Evolutionary conservation across 768 basidiomycete genomes (phyloP).

Genomic region (Xerocomus spinulosus): DNA sequence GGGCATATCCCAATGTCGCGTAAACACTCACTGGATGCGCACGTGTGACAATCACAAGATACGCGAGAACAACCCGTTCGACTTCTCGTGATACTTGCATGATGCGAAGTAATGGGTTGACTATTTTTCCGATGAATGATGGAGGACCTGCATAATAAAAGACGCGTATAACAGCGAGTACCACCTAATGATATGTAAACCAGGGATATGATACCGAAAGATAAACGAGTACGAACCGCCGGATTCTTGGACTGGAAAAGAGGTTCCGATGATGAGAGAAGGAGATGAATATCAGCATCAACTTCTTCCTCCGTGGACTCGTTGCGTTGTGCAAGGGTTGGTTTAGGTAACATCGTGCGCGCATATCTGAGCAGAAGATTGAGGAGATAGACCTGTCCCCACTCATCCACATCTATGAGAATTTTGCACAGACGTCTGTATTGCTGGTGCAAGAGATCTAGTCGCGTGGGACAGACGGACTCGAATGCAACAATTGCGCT

Average conservation of each 20-base stretch:
- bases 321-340: slow-evolving; percentile 34
- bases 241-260: slow-evolving; percentile 85
- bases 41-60: slow-evolving; percentile 62
- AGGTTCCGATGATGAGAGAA: slow-evolving; percentile 67
- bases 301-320: slow-evolving; percentile 50
- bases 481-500: slow-evolving; percentile 83
- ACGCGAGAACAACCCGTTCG: slow-evolving; percentile 68
- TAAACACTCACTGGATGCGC: slow-evolving; percentile 55
- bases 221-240: slow-evolving; percentile 50
- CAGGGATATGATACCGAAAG: not conserved
- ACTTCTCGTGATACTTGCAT: slow-evolving; percentile 66
- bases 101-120: slow-evolving; percentile 71
- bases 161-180: slow-evolving; percentile 66
- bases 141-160: slow-evolving; percentile 71
- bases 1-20: not conserved
- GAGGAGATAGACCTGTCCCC: slow-evolving; percentile 86
- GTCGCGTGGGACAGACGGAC: slow-evolving; percentile 77
- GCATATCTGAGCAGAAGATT: slow-evolving; percentile 79
- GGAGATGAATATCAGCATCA: slow-evolving; percentile 73
- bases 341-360: slow-evolving; percentile 74
- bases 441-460: slow-evolving; percentile 85
- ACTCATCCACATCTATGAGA: slow-evolving; percentile 92
- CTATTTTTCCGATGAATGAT: slow-evolving; percentile 50
- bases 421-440: slow-evolving; percentile 80
- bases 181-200: slow-evolving; percentile 49